Base-by-base conservation (phyloP, 257 asterid species). In the Solanum sejunctum region DNA sequence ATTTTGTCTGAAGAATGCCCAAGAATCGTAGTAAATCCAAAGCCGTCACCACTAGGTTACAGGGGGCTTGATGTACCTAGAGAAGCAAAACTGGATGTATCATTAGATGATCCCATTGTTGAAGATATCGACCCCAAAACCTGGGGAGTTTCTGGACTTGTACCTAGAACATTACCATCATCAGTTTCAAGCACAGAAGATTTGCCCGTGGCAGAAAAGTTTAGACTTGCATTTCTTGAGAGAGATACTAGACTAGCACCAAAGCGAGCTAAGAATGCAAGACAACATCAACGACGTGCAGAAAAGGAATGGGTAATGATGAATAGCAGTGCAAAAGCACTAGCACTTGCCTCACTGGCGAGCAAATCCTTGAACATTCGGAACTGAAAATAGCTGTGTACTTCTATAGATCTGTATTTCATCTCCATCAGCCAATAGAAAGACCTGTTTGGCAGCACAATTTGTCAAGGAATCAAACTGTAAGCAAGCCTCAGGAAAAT, bases 241-340 rank as follows among this genome's bases (percentile, higher is more conserved):
- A 95, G 99, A 87, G 99, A 96, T 82, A 93, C 87, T 20, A 95
- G 98, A 58, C 87, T 96, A 85, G 99, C 99, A 8, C 98, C 99
- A 64, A 96, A 96, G 90, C 92, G 99, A 51, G 99, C 99, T 6
- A 96, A 96, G 88, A 96, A 96, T 26, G 97, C 95, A 6, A 91
- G 99, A 91, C 99, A 96, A 83, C 97, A 87, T 84, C 96, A 93
- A 82, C 88, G 98, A 57, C 97, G 99, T 45, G 97, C 98, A 18
- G 95, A 91, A 88, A 94, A 91, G 92, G 95, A 95, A 82, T 83
- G 93, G 91, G 89, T 93, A 17, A 93, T 60, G 89, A 90, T 58
- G 89, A 92, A 91, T 88, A 39, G 91, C 15, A 90, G 93, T 84
- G 97, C 94, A 12, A 95, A 95, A 87, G 97, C 99, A 21, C 43